Conservation (phyloP, 2,329 filamentous ascomycete genomes). For the Diplodia intermedia region DNA sequence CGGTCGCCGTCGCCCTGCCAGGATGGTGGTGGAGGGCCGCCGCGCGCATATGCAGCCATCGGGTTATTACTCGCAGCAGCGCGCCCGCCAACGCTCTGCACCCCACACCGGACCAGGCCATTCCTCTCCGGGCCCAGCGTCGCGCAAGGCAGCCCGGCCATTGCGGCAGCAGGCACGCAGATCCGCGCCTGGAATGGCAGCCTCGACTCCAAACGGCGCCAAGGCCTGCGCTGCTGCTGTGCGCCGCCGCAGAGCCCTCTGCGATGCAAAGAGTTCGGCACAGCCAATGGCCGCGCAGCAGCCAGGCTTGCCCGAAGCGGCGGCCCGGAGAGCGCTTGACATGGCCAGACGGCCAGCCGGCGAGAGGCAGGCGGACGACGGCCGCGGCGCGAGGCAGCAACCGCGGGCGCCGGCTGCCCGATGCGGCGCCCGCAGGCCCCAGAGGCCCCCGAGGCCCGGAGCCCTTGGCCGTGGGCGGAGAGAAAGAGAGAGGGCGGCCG, state of each 20-base stretch:
- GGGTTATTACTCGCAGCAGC: slow-evolving; percentile 30
- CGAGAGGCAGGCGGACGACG: too few relatives aligned
- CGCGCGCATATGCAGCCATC: slow-evolving; percentile 28
- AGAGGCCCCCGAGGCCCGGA: neutral
- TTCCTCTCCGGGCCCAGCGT: slow-evolving; percentile 18
- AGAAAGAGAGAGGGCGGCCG: slow-evolving; percentile 6
- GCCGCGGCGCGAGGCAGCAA: neutral
- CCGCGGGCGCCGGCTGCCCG: slow-evolving; percentile 7
- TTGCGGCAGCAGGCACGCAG: slow-evolving; percentile 29
- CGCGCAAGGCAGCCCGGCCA: slow-evolving; percentile 7
- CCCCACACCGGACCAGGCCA: slow-evolving; percentile 29
- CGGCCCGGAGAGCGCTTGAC: too few relatives aligned
- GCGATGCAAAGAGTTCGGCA: slow-evolving; percentile 19
- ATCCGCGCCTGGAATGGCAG: slow-evolving; percentile 33
- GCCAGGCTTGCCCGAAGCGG: slow-evolving; percentile 25
- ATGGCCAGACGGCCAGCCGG: too few relatives aligned
- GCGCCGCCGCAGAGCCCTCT: neutral
- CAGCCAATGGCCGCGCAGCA: slow-evolving; percentile 20
- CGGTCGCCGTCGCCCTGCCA: slow-evolving; percentile 8
- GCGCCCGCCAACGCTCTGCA: slow-evolving; percentile 23
- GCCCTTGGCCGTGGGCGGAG: neutral
- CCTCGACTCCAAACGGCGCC: slow-evolving; percentile 31
- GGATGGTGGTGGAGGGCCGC: neutral
- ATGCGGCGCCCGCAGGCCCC: neutral
- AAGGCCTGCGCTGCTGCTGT: slow-evolving; percentile 29